phyloP scores from a whole-genome alignment of 768 basidiomycete species.

The Trametes villosa region DNA sequence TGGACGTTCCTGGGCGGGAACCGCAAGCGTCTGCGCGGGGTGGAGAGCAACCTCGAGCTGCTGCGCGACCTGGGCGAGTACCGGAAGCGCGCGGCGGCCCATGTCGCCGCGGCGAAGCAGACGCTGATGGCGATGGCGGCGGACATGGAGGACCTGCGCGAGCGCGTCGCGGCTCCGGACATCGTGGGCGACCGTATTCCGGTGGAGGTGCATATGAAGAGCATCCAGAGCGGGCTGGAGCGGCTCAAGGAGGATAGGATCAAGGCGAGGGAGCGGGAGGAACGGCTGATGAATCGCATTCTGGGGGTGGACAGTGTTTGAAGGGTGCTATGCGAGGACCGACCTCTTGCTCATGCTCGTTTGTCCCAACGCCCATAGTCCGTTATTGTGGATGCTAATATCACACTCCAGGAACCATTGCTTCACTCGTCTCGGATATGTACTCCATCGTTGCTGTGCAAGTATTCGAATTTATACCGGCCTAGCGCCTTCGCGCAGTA shows the following conservation, averaged over 20 bases:
- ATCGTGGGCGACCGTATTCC: conserved; percentile 63
- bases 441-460: too few species aligned
- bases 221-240: conserved; percentile 66
- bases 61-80: conserved; percentile 60
- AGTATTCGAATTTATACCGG: too few species aligned
- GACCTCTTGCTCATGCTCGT: too few species aligned
- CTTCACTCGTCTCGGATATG: too few species aligned
- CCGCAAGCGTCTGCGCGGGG: conserved; percentile 48
- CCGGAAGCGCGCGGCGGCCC: conserved; percentile 61
- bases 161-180: conserved; percentile 71
- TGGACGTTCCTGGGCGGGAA: conserved; percentile 78
- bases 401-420: too few species aligned
- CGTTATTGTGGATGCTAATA: too few species aligned
- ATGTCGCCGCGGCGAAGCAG: conserved; percentile 69
- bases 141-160: conserved; percentile 78
- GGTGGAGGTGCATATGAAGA: conserved; percentile 76
- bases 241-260: conserved; percentile 61
- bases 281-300: conserved; percentile 34
- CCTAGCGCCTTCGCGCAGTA: too few species aligned
- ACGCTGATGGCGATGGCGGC: conserved; percentile 65
- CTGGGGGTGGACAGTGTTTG: conserved; percentile 15
- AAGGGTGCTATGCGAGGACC: too few species aligned
- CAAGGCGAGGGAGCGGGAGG: conserved; percentile 53
- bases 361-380: too few species aligned
- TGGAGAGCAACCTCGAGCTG: conserved; percentile 54